Conservation (phyloP, 148 eudicot species). For the Arbutus unedo region DNA sequence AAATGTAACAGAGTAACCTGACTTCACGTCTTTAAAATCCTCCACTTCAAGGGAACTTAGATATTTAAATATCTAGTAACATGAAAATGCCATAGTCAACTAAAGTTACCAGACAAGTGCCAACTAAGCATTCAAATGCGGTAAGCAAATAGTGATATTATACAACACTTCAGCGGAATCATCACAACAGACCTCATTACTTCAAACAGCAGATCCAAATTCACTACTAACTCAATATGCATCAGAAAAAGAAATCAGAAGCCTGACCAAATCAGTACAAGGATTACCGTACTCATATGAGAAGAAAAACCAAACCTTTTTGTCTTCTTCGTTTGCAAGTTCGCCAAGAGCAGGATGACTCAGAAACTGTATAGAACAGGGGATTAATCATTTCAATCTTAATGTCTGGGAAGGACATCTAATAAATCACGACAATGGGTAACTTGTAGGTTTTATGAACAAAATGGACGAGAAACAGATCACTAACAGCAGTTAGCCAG, state of each 20-base stretch:
- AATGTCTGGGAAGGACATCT: not conserved
- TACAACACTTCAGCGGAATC: not conserved
- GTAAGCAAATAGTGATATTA: not conserved
- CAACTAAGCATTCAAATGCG: conserved; percentile 1
- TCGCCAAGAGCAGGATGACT: conserved; percentile 91
- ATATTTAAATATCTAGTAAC: conserved; percentile 72
- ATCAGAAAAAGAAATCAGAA: not conserved
- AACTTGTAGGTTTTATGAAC: not conserved
- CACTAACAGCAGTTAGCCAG: conserved; percentile 88
- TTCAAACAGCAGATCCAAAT: conserved; percentile 2
- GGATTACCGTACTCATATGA: not conserved
- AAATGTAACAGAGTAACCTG: conserved; percentile 86
- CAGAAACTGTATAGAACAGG: conserved; percentile 58
- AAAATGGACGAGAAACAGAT: conserved; percentile 7
- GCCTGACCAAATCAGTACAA: not conserved
- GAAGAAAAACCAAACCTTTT: conserved; percentile 50
- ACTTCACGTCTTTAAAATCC: conserved; percentile 85
- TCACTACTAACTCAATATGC: not conserved
- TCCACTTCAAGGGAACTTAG: conserved; percentile 84
- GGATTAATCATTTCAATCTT: not conserved
- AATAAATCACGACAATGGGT: not conserved
- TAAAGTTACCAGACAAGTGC: not conserved
- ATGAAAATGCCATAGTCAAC: not conserved
- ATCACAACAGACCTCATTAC: not conserved
- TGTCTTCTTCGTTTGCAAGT: conserved; percentile 79